phyloP scores from a whole-genome alignment of 164 flowering plant species.

The Buxus sempervirens region DNA sequence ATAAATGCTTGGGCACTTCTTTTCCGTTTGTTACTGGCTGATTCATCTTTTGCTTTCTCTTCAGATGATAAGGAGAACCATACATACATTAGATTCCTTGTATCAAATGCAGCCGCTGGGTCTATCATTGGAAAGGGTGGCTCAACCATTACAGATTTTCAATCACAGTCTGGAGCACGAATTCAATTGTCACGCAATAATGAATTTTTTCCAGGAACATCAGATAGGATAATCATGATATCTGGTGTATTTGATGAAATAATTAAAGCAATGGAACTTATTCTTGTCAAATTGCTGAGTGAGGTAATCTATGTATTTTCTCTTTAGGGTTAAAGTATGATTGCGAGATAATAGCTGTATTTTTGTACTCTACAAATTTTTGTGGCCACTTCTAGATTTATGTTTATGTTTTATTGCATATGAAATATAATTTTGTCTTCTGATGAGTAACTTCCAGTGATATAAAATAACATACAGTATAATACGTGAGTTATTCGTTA shows the following conservation, averaged over 20 bases:
- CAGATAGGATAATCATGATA: constrained; percentile 91
- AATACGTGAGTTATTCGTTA: no score
- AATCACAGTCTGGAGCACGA: constrained; percentile 84
- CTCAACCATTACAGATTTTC: constrained; percentile 88
- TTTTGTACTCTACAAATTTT: background rate
- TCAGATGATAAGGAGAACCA: constrained; percentile 61
- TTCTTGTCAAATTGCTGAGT: constrained; percentile 66
- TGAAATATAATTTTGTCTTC: no score
- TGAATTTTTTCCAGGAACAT: constrained; percentile 93
- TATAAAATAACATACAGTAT: no score
- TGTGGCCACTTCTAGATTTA: background rate
- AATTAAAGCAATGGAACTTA: constrained; percentile 73
- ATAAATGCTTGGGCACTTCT: background rate
- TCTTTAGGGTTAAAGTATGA: background rate
- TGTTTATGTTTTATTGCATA: background rate
- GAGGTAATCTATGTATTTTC: constrained; percentile 51
- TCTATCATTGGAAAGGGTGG: constrained; percentile 99
- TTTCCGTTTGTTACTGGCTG: background rate
- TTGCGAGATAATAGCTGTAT: no score
- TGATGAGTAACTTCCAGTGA: no score
- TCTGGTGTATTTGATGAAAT: constrained; percentile 68
- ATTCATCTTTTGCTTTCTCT: constrained; percentile 2
- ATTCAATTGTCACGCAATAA: constrained; percentile 92
- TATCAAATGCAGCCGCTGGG: constrained; percentile 97
- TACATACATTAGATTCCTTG: constrained; percentile 76